phyloP scores from a whole-genome alignment of 768 basidiomycete genomes.

The Strobilomyces confusus region DNA sequence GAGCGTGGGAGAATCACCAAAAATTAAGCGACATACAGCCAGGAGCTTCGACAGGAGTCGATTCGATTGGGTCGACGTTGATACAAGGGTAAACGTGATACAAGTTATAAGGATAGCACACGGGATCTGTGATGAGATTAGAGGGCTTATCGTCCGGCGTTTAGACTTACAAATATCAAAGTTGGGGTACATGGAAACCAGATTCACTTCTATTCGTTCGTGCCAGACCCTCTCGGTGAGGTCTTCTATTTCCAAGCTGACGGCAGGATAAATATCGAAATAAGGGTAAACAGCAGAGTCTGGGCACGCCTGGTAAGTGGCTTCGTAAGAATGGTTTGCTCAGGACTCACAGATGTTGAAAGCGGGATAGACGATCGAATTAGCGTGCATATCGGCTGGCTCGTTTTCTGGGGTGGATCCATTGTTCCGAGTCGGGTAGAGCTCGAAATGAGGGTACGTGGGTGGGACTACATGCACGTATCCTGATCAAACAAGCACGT shows the following conservation, averaged over 20 bases:
- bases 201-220: conserved; percentile 6
- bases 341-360: conserved; percentile 19
- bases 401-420: not conserved
- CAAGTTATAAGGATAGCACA: conserved; percentile 40
- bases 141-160: not conserved
- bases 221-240: not conserved
- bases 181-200: conserved; percentile 12
- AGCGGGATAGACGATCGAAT: conserved; percentile 21
- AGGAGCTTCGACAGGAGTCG: conserved; percentile 8
- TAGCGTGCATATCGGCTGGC: not conserved
- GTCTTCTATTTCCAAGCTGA: conserved; percentile 2
- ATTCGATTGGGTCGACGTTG: not conserved
- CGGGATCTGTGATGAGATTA: conserved; percentile 28
- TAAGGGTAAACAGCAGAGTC: conserved; percentile 41
- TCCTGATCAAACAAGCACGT: conserved; percentile 3
- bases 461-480: conserved; percentile 11
- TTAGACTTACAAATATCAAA: conserved; percentile 34
- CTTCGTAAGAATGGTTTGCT: not conserved
- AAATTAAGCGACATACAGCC: conserved; percentile 27
- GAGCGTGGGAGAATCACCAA: not conserved
- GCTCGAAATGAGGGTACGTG: conserved; percentile 31
- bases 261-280: conserved; percentile 38
- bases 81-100: conserved; percentile 33
- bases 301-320: conserved; percentile 23
- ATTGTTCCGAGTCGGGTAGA: conserved; percentile 27